Evolutionary conservation across 108 stramenopile species (phyloP), one percentile per base, ranked within the genome.

Genomic region (Skeletonema potamos): DNA sequence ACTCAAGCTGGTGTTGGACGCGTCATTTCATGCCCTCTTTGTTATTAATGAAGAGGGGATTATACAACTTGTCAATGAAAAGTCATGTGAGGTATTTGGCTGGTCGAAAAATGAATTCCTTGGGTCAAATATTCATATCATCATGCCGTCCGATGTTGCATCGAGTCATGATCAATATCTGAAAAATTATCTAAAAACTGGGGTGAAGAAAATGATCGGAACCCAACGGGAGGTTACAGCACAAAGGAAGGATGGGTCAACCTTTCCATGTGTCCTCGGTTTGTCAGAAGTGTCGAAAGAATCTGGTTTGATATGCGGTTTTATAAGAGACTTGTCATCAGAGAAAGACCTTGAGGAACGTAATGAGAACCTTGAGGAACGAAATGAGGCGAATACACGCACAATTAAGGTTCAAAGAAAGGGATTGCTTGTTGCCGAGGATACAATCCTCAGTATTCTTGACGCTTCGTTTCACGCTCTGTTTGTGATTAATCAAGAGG

Each of bases 361-460:
- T 71, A 32, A 54, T 76, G 18, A 41, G 39, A 41, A 41, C 39
- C 39, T 41, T 3, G 39, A 41, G 15, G 39, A 41, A 41, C n/a
- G 39, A n/a, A 41, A 41, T 41, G 39, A 41, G n/a, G 39, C 39
- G 4, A 41, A 41, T 41, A 41, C 39, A 15, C 39, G n/a, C 4
- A 41, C 39, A n/a, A 41, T 41, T 2, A 41, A 41, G 39, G 39
- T 41, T 10, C 39, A 41, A n/a, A 41, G 46, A 20, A 64, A 46
- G 41, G 26, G 46, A 27, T 48, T 30, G 27, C 15, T 64, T 27
- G 41, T 46, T 28, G 24, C 24, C 43, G 43, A 44, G 11, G 75
- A 76, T 72, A 66, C 74, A 27, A 70, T 76, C n/a, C 64, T 84
- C 34, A 72, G 82, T 58, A 76, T 76, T 32, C 62, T 84, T 80